Base-by-base conservation (phyloP, 1,284 basidiomycete species). In the Cryptococcus sp. region DNA sequence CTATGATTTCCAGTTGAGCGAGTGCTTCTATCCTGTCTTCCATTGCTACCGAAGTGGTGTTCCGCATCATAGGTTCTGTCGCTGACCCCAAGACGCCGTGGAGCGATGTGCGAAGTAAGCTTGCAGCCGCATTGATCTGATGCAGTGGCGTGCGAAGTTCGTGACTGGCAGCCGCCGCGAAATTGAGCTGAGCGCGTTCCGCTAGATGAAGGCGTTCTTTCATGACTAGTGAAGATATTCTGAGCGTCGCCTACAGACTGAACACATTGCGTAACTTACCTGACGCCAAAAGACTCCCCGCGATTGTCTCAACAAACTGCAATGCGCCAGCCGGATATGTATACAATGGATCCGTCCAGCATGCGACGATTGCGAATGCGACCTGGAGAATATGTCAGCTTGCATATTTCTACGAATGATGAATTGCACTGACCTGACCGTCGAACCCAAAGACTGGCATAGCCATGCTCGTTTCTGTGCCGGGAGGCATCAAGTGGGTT, bases 91-190 rank as follows among this genome's bases (percentile, higher is more conserved):
- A 30, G 5, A 75, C 60, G 41, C 71, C 72, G 15, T 64, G 61
- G 57, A 78, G 68, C 15, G 63, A 63, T 1, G 73, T 68, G 22
- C 75, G 72, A 2, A 78, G 64, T 0, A 78, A 59, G 57, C 72
- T 70, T 8, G 77, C 75, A 47, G 77, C 73, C 17, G 76, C 75
- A 11, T 76, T 65, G 49, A 78, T 76, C 57, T 78, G 77, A 61
- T 78, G 77, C 16, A 77, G 55, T 0, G 77, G 77, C 2, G 77
- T 78, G 2, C 77, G 67, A n/a, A 78, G 63, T 54, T 78, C 76
- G 60, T 78, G 77, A 6, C 73, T 73, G 27, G 77, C 76, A 1
- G 77, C 65, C 45, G 75, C 75, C 13, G 67, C 69, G 54, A 77
- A 78, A 1, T 70, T 70, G 35, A 76, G 70, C 57, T 78, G 76